These are phyloP conservation scores for Achaetomium macrosporum DNA, from an alignment of 2,329 filamentous ascomycete species.

Conservation along the genomic window DNA sequence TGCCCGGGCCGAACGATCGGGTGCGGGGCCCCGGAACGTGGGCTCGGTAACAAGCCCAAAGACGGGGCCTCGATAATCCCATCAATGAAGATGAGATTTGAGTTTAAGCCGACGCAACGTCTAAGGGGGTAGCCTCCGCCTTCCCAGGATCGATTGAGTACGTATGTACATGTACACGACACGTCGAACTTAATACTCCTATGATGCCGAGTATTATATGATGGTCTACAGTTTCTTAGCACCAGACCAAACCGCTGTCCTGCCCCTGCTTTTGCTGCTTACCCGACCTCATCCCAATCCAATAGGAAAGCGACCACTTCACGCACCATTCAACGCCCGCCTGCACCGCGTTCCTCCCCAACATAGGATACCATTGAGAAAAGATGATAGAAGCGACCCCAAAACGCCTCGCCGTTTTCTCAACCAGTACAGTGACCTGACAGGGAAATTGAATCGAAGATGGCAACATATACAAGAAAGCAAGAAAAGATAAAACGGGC, in stretches of 20 bases:
- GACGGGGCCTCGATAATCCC: conserved; percentile 3
- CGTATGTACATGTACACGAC: background rate
- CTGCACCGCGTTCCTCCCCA: background rate
- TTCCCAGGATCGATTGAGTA: background rate
- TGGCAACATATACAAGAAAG: background rate
- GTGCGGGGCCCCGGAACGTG: conserved; percentile 7
- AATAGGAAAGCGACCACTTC: no score
- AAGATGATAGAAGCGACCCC: background rate
- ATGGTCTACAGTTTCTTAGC: no score
- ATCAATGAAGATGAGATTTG: background rate
- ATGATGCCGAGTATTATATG: background rate
- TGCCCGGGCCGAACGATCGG: conserved; percentile 6
- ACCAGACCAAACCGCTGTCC: no score
- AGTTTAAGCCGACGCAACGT: background rate
- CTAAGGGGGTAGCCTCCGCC: no score
- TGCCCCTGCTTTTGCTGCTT: no score
- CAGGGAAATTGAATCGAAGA: background rate
- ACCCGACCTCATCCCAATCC: no score
- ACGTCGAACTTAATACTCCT: background rate
- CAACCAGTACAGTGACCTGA: background rate
- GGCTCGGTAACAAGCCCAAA: conserved; percentile 1
- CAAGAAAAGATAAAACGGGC: no score
- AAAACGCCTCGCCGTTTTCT: conserved; percentile 1
- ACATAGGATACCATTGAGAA: no score
- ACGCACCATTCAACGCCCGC: background rate